These are phyloP conservation scores for Celoporthe dispersa DNA, from an alignment of 2,329 filamentous ascomycete genomes.

Conservation along the genomic window DNA sequence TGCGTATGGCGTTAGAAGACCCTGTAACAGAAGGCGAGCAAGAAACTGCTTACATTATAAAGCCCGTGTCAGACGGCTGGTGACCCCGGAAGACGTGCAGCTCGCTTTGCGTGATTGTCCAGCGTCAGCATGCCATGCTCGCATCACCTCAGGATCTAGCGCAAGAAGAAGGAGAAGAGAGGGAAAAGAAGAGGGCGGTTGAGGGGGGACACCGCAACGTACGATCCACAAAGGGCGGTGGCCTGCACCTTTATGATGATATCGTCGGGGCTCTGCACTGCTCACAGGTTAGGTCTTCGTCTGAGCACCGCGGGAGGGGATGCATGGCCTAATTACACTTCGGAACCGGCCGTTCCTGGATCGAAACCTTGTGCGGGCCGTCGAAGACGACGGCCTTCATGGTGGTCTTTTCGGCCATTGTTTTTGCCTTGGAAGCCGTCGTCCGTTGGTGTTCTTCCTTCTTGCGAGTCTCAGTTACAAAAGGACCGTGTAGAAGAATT, in stretches of 20 bases:
- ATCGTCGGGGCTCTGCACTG: constrained; percentile 71
- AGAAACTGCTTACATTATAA: constrained; percentile 53
- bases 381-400: constrained; percentile 94
- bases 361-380: constrained; percentile 71
- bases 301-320: constrained; percentile 28
- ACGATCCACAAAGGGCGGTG: constrained; percentile 89
- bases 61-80: constrained; percentile 67
- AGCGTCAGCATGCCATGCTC: constrained; percentile 13
- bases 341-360: constrained; percentile 82
- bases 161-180: neutral
- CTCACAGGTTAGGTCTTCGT: neutral
- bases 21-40: neutral
- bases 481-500: no score
- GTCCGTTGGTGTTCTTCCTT: neutral
- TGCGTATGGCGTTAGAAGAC: neutral
- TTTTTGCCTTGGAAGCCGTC: no score
- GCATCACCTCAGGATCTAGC: constrained; percentile 5
- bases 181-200: constrained; percentile 11
- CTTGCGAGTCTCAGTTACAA: no score
- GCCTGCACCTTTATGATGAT: constrained; percentile 83
- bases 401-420: constrained; percentile 54
- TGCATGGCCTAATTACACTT: constrained; percentile 47
- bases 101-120: constrained; percentile 58
- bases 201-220: constrained; percentile 40
- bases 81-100: constrained; percentile 86